phyloP scores from a whole-genome alignment of 208 protist genomes.

The Herpetomonas samuelpessoai region DNA sequence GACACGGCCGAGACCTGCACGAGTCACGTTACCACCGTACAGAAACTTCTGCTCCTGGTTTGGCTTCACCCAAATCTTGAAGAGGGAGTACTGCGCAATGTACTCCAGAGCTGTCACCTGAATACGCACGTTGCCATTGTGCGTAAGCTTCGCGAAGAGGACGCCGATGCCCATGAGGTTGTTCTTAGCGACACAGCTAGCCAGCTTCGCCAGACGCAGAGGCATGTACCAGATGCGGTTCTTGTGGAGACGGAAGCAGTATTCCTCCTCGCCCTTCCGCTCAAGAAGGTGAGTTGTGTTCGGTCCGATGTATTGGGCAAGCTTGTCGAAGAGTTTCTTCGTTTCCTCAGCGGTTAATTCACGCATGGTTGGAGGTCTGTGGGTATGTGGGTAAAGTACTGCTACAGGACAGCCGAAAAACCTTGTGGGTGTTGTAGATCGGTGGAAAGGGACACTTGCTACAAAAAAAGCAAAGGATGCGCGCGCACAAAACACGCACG shows the following conservation, averaged over 20 bases:
- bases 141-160: constrained; percentile 88
- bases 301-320: constrained; percentile 90
- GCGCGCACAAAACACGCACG: too few relatives aligned
- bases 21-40: constrained; percentile 99
- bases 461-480: too few relatives aligned
- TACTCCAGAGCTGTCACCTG: constrained; percentile 89
- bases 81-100: constrained; percentile 91
- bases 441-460: too few relatives aligned
- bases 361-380: constrained; percentile 76
- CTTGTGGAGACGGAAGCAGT: constrained; percentile 91
- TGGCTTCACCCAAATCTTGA: constrained; percentile 99
- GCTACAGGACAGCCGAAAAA: too few relatives aligned
- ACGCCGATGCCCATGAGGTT: constrained; percentile 91
- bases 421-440: too few relatives aligned
- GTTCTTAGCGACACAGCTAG: constrained; percentile 82
- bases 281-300: constrained; percentile 87
- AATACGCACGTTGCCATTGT: constrained; percentile 89
- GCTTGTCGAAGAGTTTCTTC: constrained; percentile 91
- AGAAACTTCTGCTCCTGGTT: constrained; percentile 98
- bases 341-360: constrained; percentile 82
- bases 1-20: constrained; percentile 97
- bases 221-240: constrained; percentile 92
- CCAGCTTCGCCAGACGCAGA: constrained; percentile 72
- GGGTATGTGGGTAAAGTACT: too few relatives aligned
- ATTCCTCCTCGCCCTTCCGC: constrained; percentile 74